Conservation (phyloP, 768 basidiomycete genomes). For the Psilocybe tampanensis region DNA sequence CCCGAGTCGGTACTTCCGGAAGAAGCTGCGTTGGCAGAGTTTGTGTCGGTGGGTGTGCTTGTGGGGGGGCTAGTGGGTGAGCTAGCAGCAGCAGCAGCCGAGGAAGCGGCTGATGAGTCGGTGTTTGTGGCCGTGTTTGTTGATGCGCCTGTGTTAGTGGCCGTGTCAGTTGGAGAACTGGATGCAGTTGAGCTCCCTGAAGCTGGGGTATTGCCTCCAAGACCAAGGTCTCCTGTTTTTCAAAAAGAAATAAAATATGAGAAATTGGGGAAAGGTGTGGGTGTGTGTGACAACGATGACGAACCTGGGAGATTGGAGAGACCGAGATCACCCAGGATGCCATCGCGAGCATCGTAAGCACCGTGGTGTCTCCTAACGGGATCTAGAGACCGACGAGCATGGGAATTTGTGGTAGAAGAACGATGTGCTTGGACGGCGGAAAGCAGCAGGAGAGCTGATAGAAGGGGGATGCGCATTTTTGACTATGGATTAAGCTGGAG, state of each 20-base stretch:
- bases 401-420: constrained; percentile 33
- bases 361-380: constrained; percentile 3
- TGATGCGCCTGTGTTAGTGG: neutral
- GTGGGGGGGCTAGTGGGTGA: neutral
- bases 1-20: neutral
- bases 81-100: neutral
- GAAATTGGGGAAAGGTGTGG: neutral
- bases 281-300: neutral
- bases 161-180: neutral
- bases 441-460: constrained; percentile 30
- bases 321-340: neutral
- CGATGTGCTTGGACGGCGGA: constrained; percentile 37
- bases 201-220: too few species aligned
- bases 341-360: neutral
- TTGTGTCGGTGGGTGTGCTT: neutral
- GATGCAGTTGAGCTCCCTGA: neutral
- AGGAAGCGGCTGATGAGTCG: too few species aligned
- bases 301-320: neutral
- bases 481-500: constrained; percentile 21
- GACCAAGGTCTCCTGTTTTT: too few species aligned
- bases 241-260: too few species aligned
- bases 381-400: constrained; percentile 37
- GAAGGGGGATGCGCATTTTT: constrained; percentile 33
- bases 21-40: neutral
- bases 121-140: neutral